phyloP scores from a whole-genome alignment of 441 rosid species.

The Corymbia citriodora region DNA sequence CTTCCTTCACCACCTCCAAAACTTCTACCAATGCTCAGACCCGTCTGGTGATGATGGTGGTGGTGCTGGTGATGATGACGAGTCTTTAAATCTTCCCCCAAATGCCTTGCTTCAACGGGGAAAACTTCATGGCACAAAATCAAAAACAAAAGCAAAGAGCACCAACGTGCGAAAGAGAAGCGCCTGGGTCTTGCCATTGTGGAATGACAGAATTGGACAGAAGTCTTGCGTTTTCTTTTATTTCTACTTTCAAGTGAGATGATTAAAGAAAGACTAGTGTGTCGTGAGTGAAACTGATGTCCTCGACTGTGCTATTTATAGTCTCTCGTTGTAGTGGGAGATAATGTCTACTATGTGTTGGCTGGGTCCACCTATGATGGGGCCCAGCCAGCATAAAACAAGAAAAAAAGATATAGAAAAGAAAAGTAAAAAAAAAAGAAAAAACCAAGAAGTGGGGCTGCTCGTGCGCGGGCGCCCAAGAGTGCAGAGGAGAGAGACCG shows the following conservation, averaged over 20 bases:
- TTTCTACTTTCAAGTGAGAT: not conserved
- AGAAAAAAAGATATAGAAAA: no score
- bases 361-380: no score
- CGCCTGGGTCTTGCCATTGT: not conserved
- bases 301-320: not conserved
- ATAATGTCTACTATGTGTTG: not conserved
- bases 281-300: not conserved
- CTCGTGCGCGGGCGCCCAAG: no score
- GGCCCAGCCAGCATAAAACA: no score
- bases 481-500: no score
- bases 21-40: not conserved
- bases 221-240: not conserved
- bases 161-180: not conserved
- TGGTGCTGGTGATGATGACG: not conserved
- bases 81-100: not conserved
- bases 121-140: not conserved
- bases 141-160: not conserved
- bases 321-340: not conserved
- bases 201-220: not conserved
- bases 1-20: not conserved
- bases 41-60: not conserved
- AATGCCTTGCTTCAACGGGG: not conserved
- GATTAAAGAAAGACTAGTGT: not conserved
- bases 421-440: no score
- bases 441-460: no score